These are phyloP conservation scores for Entonaema liquescens DNA, from an alignment of 495 filamentous ascomycete species.

Conservation along the genomic window DNA sequence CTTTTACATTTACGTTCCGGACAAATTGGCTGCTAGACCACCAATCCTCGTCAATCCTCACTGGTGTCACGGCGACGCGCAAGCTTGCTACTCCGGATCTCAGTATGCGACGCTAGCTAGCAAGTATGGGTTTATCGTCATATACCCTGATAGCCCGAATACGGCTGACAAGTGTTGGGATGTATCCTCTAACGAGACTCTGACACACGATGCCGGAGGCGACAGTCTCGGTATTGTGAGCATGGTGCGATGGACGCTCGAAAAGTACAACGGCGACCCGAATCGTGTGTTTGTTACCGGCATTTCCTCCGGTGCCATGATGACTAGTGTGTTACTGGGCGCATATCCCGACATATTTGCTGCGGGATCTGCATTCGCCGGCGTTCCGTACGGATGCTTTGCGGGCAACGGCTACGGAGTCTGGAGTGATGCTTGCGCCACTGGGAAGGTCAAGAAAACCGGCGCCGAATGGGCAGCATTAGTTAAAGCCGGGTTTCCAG, in stretches of 20 bases:
- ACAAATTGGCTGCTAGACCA: conserved; percentile 58
- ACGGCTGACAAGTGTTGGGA: conserved; percentile 65
- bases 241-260: conserved; percentile 64
- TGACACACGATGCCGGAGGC: conserved; percentile 66
- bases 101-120: conserved; percentile 57
- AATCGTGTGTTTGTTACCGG: conserved; percentile 60
- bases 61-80: conserved; percentile 58
- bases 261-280: conserved; percentile 54
- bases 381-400: conserved; percentile 70
- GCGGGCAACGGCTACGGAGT: conserved; percentile 52
- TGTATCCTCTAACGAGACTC: conserved; percentile 60
- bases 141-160: conserved; percentile 62
- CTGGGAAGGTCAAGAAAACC: conserved; percentile 51
- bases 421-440: conserved; percentile 57
- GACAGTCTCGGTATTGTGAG: conserved; percentile 67
- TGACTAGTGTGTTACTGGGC: conserved; percentile 55
- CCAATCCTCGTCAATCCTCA: conserved; percentile 66
- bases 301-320: conserved; percentile 60
- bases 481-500: conserved; percentile 58
- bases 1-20: conserved; percentile 66
- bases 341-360: conserved; percentile 55
- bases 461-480: conserved; percentile 55
- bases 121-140: conserved; percentile 63
- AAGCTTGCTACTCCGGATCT: conserved; percentile 47
- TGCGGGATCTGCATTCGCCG: conserved; percentile 62